Percentiles rank a stretch among this genome's conserved stretches.
Evolutionary conservation across 495 filamentous ascomycete genomes (phyloP).

Genomic region (Penicillium paxilli): DNA sequence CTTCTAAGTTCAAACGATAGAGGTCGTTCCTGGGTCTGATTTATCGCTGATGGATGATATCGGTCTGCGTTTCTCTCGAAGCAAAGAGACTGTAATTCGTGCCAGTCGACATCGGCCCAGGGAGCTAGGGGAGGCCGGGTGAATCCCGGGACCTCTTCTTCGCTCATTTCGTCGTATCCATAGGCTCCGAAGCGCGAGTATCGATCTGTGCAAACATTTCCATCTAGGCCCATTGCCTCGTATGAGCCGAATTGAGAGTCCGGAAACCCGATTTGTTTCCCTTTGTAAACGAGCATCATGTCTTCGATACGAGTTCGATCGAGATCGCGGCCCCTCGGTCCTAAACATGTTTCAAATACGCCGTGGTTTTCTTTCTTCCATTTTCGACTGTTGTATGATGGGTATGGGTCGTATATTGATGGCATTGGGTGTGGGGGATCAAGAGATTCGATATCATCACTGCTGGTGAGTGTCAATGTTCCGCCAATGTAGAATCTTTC

Average conservation of each 20-base stretch:
- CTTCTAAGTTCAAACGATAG: slow-evolving; percentile 19
- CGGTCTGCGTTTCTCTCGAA: slow-evolving; percentile 60
- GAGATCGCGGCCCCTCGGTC: slow-evolving; percentile 45
- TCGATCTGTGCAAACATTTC: slow-evolving; percentile 53
- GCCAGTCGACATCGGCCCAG: slow-evolving; percentile 73
- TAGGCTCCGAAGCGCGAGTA: slow-evolving; percentile 54
- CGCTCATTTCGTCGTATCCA: slow-evolving; percentile 41
- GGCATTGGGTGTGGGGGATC: slow-evolving; percentile 19
- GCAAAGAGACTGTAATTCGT: slow-evolving; percentile 65
- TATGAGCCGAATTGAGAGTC: slow-evolving; percentile 47
- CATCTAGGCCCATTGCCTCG: slow-evolving; percentile 46
- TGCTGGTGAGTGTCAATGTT: slow-evolving; percentile 26
- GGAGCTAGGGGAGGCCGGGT: slow-evolving; percentile 36
- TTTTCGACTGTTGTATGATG: slow-evolving; percentile 45
- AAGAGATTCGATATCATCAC: not conserved
- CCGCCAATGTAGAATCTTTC: slow-evolving; percentile 28
- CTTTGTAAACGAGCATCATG: slow-evolving; percentile 45
- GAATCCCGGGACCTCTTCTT: slow-evolving; percentile 19
- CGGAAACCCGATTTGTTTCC: slow-evolving; percentile 38
- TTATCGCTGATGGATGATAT: slow-evolving; percentile 29
- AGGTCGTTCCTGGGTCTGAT: slow-evolving; percentile 10
- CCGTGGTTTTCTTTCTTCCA: slow-evolving; percentile 48
- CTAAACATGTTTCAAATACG: slow-evolving; percentile 39
- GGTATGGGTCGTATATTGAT: slow-evolving; percentile 50
- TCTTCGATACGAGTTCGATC: slow-evolving; percentile 46